Base-by-base conservation (phyloP, 2,329 filamentous ascomycete species). In the Dactylellina leptospora region DNA sequence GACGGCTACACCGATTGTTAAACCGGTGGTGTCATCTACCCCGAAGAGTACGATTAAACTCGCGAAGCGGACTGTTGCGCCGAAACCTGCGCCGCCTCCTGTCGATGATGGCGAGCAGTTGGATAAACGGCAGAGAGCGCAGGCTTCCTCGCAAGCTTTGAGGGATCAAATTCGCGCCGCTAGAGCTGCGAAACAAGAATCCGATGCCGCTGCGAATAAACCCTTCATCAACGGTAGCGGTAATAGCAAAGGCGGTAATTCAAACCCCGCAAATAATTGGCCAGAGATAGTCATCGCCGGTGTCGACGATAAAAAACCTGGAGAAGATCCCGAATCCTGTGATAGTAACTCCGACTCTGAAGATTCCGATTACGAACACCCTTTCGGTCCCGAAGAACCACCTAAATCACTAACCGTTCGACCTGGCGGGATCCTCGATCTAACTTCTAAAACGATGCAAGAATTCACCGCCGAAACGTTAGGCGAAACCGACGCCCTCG, bases 91-190 rank as follows among this genome's bases (percentile, higher is more conserved):
- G 11, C 42, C 16, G 3, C 42, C 22, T 27, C 28, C 42, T 27
- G 51, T 20, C 11, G 61, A 64, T 22, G 45, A 60, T 18, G 22
- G 16, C 6, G 40, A 55, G 22, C 22, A 45, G 5, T 27, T 51
- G 6, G 55, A 66, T 42, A 73, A 73, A 62, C 47, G 59, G 50
- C 62, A 55, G 58, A 50, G 54, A 48, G 74, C 58, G 11, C 68
- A 75, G 51, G 74, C 74, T 27, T 74, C 75, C 6, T 76, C 75
- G 0, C 75, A 77, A 23, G 76, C 92, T 0, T 81, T 99, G 11
- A 87, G 95, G 30, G 92, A 97, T 55, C 93, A 95, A 59, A 97
- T 97, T 74, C 92, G 93, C 36, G 93, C 93, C 76, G 93, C 95
- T 0, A 96, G 93, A 78, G 92, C 92, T 1, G 90, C 92, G 1